Evolutionary conservation across 2,329 filamentous ascomycete species (phyloP).

Genomic region (Fulvia fulva): DNA sequence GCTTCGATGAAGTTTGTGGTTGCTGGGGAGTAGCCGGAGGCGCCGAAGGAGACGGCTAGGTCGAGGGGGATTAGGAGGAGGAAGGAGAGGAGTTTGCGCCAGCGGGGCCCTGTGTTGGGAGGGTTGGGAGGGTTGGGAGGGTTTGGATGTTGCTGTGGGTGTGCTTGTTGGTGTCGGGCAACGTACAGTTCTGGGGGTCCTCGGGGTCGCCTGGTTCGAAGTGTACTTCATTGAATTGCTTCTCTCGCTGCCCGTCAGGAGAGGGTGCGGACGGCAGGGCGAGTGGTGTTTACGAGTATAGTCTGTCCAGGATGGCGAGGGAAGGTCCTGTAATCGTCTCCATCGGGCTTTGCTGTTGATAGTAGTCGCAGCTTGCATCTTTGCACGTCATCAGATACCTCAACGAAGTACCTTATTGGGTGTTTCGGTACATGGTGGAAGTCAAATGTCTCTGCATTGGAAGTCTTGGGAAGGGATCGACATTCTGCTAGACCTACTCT

Average conservation of each 20-base stretch:
- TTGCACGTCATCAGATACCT: background rate
- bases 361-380: too few species aligned
- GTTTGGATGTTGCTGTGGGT: too few species aligned
- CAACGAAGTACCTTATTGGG: background rate
- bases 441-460: background rate
- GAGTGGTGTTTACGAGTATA: background rate
- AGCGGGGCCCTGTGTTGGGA: conserved; percentile 4
- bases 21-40: conserved; percentile 46
- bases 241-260: background rate
- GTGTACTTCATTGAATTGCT: background rate
- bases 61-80: conserved; percentile 13
- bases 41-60: conserved; percentile 36
- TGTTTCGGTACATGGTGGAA: background rate
- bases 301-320: background rate
- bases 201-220: conserved; percentile 4
- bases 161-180: background rate
- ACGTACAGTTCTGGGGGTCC: conserved; percentile 2
- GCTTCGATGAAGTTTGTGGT: conserved; percentile 40
- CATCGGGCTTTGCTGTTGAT: too few species aligned
- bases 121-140: too few species aligned
- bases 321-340: too few species aligned
- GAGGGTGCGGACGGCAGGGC: background rate
- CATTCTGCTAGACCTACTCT: background rate
- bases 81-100: conserved; percentile 12
- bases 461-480: background rate